These are phyloP conservation scores for Asparagopsis taxiformis DNA, from an alignment of 31 red algal species.

Conservation along the genomic window DNA sequence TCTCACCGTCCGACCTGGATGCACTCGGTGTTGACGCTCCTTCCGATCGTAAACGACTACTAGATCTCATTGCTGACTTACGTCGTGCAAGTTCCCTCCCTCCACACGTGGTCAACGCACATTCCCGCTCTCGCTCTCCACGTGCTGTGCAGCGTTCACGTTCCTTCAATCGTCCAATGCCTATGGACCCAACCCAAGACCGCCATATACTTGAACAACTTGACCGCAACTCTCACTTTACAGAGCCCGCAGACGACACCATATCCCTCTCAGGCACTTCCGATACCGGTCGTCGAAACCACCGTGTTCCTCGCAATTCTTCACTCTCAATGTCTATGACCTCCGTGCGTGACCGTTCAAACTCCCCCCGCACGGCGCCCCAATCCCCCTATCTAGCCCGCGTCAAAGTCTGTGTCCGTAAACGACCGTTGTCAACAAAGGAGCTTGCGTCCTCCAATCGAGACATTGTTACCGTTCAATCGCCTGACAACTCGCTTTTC, in stretches of 20 bases:
- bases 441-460: conserved; percentile 46
- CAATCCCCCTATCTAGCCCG: conserved; percentile 8
- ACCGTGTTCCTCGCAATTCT: not conserved
- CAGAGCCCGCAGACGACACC: not conserved
- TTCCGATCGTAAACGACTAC: conserved; percentile 63
- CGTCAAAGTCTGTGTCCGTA: conserved; percentile 68
- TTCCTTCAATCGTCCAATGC: not conserved
- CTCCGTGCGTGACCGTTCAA: not conserved
- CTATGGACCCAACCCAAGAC: not conserved
- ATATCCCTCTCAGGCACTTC: not conserved
- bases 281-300: not conserved
- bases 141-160: conserved; percentile 1
- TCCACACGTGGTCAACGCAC: not conserved
- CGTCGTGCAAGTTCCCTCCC: conserved; percentile 11
- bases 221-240: not conserved
- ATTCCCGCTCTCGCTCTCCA: not conserved
- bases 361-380: not conserved
- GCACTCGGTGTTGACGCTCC: conserved; percentile 55
- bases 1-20: conserved; percentile 51
- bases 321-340: not conserved
- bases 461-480: conserved; percentile 62
- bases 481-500: conserved; percentile 19
- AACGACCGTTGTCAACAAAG: conserved; percentile 56
- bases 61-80: conserved; percentile 50
- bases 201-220: not conserved